Evolutionary conservation across 176 grass and related monocot species (phyloP).

Genomic region (Oryza brachyantha): DNA sequence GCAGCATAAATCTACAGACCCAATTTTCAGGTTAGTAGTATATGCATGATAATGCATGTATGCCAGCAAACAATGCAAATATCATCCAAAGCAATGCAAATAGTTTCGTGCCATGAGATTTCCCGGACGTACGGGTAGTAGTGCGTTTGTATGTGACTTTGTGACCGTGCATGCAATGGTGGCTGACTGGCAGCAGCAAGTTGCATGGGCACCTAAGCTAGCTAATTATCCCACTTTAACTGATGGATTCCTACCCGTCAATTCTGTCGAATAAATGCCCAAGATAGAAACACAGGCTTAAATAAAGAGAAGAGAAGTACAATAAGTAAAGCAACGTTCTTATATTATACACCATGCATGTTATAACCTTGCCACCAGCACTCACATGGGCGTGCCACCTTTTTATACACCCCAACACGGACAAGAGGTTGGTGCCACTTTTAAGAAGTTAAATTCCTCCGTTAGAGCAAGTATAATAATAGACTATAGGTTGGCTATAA

Average conservation of each 20-base stretch:
- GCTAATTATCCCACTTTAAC: not conserved
- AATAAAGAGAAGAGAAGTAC: not conserved
- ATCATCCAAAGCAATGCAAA: no score
- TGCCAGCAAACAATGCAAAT: no score
- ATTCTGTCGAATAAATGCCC: not conserved
- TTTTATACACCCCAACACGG: not conserved
- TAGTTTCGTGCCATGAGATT: not conserved
- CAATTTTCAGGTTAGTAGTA: no score
- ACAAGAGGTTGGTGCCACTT: not conserved
- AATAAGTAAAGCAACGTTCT: not conserved
- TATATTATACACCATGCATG: not conserved
- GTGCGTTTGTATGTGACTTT: no score
- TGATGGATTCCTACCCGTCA: not conserved
- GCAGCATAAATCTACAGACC: no score
- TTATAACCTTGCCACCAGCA: not conserved
- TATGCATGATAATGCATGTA: no score
- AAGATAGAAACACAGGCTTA: not conserved
- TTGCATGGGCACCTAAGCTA: not conserved
- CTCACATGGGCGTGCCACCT: constrained; percentile 30
- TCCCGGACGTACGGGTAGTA: no score
- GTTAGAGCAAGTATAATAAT: no score
- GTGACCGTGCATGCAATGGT: no score
- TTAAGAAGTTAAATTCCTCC: not conserved
- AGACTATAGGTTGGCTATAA: no score
- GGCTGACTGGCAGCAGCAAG: no score